A percentile compares a stretch with the other conserved stretches of the same genome.
Evolutionary conservation across 2,329 filamentous ascomycete species (phyloP).

Genomic region (Paracoccidioides lutzii): DNA sequence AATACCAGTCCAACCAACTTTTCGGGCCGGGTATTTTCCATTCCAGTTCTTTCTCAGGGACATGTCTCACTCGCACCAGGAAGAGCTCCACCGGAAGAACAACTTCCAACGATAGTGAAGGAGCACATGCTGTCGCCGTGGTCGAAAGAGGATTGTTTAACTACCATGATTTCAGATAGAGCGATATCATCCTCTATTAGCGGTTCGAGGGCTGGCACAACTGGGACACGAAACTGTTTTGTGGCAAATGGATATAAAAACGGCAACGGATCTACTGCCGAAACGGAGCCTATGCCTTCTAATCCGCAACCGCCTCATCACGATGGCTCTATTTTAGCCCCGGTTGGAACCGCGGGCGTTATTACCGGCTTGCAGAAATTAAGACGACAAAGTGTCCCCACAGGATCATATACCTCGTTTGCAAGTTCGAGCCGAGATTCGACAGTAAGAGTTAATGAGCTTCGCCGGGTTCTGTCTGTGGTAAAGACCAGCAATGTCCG

Average conservation of each 20-base stretch:
- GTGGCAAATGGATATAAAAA: slow-evolving; percentile 19
- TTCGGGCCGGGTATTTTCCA: slow-evolving; percentile 50
- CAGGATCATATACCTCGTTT: slow-evolving; percentile 22
- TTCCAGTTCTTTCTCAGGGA: slow-evolving; percentile 46
- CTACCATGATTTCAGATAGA: slow-evolving; percentile 51
- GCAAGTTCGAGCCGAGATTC: slow-evolving; percentile 31
- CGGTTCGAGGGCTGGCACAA: slow-evolving; percentile 57
- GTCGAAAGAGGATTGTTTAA: slow-evolving; percentile 62
- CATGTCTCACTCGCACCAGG: slow-evolving; percentile 28
- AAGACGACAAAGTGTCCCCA: slow-evolving; percentile 26
- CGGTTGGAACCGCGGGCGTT: slow-evolving; percentile 11
- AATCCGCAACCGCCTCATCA: slow-evolving; percentile 13
- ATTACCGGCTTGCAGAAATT: slow-evolving; percentile 20
- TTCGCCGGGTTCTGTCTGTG: slow-evolving; percentile 36
- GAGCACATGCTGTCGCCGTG: slow-evolving; percentile 70
- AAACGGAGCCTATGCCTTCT: slow-evolving; percentile 12
- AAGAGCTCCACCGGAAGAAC: slow-evolving; percentile 30
- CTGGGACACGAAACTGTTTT: slow-evolving; percentile 15
- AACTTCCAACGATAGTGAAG: slow-evolving; percentile 53
- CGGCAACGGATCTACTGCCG: slow-evolving; percentile 21
- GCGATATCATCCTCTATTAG: slow-evolving; percentile 62
- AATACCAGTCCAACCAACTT: slow-evolving; percentile 57
- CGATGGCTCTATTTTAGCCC: slow-evolving; percentile 11
- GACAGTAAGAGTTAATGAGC: slow-evolving; percentile 36
- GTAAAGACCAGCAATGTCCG: slow-evolving; percentile 22